Conservation (phyloP, 2,329 filamentous ascomycete genomes). For the Exserohilum turcica region DNA sequence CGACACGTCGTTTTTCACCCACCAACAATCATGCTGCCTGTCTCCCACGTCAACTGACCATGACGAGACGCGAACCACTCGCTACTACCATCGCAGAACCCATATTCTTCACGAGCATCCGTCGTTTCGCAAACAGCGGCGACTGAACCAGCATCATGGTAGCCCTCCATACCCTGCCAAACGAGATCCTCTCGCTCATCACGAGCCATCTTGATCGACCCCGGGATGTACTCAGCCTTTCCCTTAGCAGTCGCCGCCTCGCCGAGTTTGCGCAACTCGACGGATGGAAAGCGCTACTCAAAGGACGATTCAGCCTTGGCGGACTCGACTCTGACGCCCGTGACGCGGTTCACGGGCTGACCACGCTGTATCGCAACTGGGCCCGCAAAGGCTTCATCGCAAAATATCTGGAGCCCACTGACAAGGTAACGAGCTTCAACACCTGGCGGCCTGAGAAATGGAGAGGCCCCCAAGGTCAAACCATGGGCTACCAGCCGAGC, state of each 20-base stretch:
- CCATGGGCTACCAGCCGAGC: conserved; percentile 64
- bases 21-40: conserved; percentile 8
- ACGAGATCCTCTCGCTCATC: conserved; percentile 42
- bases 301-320: conserved; percentile 36
- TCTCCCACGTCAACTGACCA: conserved; percentile 1
- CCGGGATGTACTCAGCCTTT: conserved; percentile 31
- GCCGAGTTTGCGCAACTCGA: conserved; percentile 35
- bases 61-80: neutral
- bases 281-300: conserved; percentile 43
- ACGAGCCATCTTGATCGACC: conserved; percentile 37
- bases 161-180: conserved; percentile 35
- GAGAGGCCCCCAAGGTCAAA: conserved; percentile 55
- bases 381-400: conserved; percentile 62
- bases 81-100: neutral
- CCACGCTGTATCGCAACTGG: conserved; percentile 62
- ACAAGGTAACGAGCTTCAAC: conserved; percentile 45
- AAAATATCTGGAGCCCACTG: conserved; percentile 56
- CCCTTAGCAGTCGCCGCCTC: conserved; percentile 32
- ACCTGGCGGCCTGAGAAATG: conserved; percentile 43
- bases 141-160: conserved; percentile 20
- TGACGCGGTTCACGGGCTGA: conserved; percentile 58
- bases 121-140: neutral
- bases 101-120: neutral
- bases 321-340: conserved; percentile 35
- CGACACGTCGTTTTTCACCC: conserved; percentile 8